Conservation (phyloP, 1,284 basidiomycete species). For the Ceratobasidium sp. region DNA sequence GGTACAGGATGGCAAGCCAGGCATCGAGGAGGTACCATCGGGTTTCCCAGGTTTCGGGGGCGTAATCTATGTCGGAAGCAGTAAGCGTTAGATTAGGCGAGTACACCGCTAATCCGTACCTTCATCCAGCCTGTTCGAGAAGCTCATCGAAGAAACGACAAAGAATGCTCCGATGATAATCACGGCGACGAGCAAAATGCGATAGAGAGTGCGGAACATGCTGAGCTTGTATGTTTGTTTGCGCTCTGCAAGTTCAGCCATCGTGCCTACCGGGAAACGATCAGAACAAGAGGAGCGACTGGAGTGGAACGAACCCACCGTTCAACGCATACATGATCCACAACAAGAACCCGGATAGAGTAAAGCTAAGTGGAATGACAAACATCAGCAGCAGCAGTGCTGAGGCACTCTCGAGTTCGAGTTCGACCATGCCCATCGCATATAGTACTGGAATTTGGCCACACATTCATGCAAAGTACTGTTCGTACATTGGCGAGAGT, state of each 20-base stretch:
- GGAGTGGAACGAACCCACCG: conserved; percentile 63
- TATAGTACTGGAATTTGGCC: conserved; percentile 82
- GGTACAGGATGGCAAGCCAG: conserved; percentile 90
- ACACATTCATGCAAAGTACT: conserved; percentile 44
- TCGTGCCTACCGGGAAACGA: conserved; percentile 72
- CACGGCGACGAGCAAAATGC: conserved; percentile 89
- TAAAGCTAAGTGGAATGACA: conserved; percentile 94
- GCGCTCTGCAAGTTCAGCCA: conserved; percentile 83
- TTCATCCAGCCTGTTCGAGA: conserved; percentile 91
- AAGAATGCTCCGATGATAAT: conserved; percentile 91
- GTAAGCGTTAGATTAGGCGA: not conserved
- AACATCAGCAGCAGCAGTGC: conserved; percentile 84
- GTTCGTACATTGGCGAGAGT: conserved; percentile 48
- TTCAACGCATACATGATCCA: conserved; percentile 96
- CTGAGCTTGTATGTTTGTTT: conserved; percentile 90
- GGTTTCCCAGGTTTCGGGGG: conserved; percentile 91
- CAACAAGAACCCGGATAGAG: conserved; percentile 92
- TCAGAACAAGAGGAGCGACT: conserved; percentile 40
- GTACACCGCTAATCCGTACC: conserved; percentile 63
- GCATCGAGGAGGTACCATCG: conserved; percentile 98
- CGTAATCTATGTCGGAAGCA: conserved; percentile 78
- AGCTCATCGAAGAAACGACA: conserved; percentile 90
- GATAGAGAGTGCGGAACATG: conserved; percentile 89
- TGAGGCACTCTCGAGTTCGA: conserved; percentile 90
- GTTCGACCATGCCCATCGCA: conserved; percentile 91